Evolutionary conservation across 345 rosid species (phyloP).

Genomic region (Pistacia vera): DNA sequence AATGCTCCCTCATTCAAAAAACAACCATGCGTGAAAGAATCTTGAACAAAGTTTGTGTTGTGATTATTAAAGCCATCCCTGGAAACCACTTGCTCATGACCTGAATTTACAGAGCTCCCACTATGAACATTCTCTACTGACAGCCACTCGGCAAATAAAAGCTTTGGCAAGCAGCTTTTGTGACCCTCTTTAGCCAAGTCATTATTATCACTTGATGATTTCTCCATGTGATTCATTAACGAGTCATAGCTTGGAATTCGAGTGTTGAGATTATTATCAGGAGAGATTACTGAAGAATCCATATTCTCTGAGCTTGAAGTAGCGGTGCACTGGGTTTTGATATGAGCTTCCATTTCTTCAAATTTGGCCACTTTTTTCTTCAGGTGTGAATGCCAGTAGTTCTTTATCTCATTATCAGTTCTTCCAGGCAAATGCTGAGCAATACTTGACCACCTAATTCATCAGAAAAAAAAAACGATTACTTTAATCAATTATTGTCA

Average conservation of each 20-base stretch:
- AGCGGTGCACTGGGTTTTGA: constrained; percentile 22
- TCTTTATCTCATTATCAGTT: constrained; percentile 95
- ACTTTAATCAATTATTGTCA: background rate
- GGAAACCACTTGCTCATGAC: constrained; percentile 17
- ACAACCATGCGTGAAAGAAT: constrained; percentile 20
- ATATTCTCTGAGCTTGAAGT: constrained; percentile 39
- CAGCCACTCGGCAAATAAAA: constrained; percentile 82
- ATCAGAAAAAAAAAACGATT: background rate
- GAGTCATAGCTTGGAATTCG: constrained; percentile 34
- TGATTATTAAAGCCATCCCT: constrained; percentile 15
- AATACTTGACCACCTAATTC: constrained; percentile 84
- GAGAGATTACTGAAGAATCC: constrained; percentile 29
- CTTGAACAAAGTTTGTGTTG: constrained; percentile 27
- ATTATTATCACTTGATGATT: constrained; percentile 23
- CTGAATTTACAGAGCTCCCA: constrained; percentile 19
- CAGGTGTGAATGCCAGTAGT: constrained; percentile 87
- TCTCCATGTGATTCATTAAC: constrained; percentile 11
- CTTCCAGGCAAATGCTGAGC: constrained; percentile 90
- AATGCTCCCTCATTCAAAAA: constrained; percentile 28
- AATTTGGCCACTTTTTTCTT: constrained; percentile 63
- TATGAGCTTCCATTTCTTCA: constrained; percentile 35
- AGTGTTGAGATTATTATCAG: constrained; percentile 19
- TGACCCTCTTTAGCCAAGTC: constrained; percentile 23
- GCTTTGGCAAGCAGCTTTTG: constrained; percentile 44
- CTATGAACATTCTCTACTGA: constrained; percentile 34